Percentiles rank a stretch among this genome's conserved stretches.
phyloP scores from a whole-genome alignment of 371 early-diverging fungal species.

The Rhizopus delemar region DNA sequence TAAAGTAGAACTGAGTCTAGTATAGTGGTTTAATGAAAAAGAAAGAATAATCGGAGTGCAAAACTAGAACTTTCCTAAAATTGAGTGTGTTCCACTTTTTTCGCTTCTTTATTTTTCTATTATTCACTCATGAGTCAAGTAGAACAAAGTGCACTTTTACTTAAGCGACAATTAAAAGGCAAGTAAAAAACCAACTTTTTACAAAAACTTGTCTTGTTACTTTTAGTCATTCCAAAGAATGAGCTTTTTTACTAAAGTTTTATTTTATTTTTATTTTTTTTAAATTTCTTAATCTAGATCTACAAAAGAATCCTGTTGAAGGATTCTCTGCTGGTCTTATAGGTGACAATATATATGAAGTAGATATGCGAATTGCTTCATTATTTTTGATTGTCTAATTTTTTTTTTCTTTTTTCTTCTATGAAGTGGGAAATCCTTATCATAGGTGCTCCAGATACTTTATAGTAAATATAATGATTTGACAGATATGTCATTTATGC shows the following conservation, averaged over 20 bases:
- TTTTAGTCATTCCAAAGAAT: conserved; percentile 1
- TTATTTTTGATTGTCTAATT: background rate
- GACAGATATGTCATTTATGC: conserved; percentile 13
- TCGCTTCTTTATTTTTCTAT: background rate
- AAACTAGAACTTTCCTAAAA: too few relatives aligned
- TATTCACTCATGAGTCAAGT: conserved; percentile 22
- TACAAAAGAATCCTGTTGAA: conserved; percentile 71
- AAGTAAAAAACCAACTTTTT: conserved; percentile 9
- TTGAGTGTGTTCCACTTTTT: background rate
- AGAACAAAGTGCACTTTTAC: conserved; percentile 47
- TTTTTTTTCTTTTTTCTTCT: conserved; percentile 10
- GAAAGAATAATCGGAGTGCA: too few relatives aligned
- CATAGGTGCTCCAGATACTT: conserved; percentile 87
- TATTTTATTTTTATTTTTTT: background rate
- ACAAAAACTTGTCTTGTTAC: background rate
- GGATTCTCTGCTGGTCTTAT: conserved; percentile 84
- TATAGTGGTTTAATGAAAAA: too few relatives aligned
- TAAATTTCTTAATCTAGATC: conserved; percentile 43
- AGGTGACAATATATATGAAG: conserved; percentile 72
- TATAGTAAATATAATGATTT: conserved; percentile 62
- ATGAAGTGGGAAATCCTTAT: conserved; percentile 84
- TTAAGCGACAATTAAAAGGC: conserved; percentile 63
- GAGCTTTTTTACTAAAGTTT: conserved; percentile 1
- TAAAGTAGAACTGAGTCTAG: too few relatives aligned
- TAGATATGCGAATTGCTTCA: conserved; percentile 23